Evolutionary conservation across 306 rosid genomes (phyloP), one percentile per base, ranked within the genome.

Genomic region (Potentilla sterilis): DNA sequence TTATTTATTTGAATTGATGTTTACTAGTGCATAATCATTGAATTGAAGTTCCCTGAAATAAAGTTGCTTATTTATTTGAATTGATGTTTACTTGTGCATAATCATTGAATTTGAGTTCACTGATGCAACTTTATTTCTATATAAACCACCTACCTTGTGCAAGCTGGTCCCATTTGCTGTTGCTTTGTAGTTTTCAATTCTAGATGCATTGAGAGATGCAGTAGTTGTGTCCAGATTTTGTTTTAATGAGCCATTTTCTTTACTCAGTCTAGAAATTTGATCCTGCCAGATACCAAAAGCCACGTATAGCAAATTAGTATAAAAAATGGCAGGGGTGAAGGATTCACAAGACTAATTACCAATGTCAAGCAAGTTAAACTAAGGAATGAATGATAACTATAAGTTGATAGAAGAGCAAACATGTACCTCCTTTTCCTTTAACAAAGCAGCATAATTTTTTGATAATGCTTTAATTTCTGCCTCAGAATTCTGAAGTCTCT

Each of bases 401-500:
- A 62, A 24, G 40, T 43, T 24, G 24, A 73, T 76, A 76, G 67
- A 64, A 73, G 52, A 76, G 64, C 70, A 28, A 76, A 48, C 6
- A 11, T 32, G 59, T 86, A 92, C 98, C 97, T 95, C 98, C 74
- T 88, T 90, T 73, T 95, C 97, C 87, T 90, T 90, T 77, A 95
- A 82, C 70, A 95, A 81, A 79, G 97, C 95, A 12, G 97, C 98
- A 82, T 95, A 95, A 84, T 92, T 92, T 81, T 86, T 85, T 58
- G 98, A 95, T 35, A 92, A 79, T 44, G 93, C 96, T 88, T 95
- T 92, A 77, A 95, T 92, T 85, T 95, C 96, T 40, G 92, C 88
- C 84, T 95, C 98, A 0, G 97, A 95, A 73, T 91, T 93, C 84
- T 90, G 95, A 84, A 95, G 97, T 82, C 88, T 92, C 88, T 86